These are phyloP conservation scores for Aureobasidium mangrovei DNA, from an alignment of 2,329 filamentous ascomycete species.

Conservation along the genomic window DNA sequence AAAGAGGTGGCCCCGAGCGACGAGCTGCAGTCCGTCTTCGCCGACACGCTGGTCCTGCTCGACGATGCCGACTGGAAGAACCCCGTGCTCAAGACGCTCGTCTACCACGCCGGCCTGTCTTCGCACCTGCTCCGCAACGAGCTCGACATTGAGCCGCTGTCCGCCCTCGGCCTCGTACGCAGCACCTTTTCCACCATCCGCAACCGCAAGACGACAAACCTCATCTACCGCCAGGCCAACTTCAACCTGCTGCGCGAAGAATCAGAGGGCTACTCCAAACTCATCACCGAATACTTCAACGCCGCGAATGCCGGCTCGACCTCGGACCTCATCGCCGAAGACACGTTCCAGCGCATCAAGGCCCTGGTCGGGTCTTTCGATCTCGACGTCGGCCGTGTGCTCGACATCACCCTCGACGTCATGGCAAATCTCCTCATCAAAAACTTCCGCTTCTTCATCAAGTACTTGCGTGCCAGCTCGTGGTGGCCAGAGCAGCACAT, in stretches of 20 bases:
- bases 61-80: constrained; percentile 60
- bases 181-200: constrained; percentile 76
- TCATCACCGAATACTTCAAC: constrained; percentile 91
- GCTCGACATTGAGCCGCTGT: constrained; percentile 69
- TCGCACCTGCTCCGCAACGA: constrained; percentile 65
- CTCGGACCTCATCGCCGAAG: constrained; percentile 62
- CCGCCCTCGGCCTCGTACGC: constrained; percentile 69
- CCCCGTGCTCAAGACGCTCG: constrained; percentile 54
- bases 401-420: constrained; percentile 91
- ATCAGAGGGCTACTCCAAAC: constrained; percentile 91
- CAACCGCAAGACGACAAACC: constrained; percentile 83
- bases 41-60: constrained; percentile 74
- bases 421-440: constrained; percentile 90
- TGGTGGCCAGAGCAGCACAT: constrained; percentile 81
- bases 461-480: constrained; percentile 80
- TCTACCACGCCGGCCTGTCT: constrained; percentile 64
- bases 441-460: constrained; percentile 89
- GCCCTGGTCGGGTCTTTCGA: constrained; percentile 95
- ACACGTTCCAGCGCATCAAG: constrained; percentile 86
- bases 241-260: constrained; percentile 95
- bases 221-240: constrained; percentile 90
- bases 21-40: constrained; percentile 54
- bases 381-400: constrained; percentile 84
- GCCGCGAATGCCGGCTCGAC: constrained; percentile 51
- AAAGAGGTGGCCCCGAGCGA: constrained; percentile 57